Percentiles rank a stretch among this genome's conserved stretches.
phyloP scores from a whole-genome alignment of 225 moss, liverwort and hornwort genomes.

The Bryoerythrophyllum caledonicum region DNA sequence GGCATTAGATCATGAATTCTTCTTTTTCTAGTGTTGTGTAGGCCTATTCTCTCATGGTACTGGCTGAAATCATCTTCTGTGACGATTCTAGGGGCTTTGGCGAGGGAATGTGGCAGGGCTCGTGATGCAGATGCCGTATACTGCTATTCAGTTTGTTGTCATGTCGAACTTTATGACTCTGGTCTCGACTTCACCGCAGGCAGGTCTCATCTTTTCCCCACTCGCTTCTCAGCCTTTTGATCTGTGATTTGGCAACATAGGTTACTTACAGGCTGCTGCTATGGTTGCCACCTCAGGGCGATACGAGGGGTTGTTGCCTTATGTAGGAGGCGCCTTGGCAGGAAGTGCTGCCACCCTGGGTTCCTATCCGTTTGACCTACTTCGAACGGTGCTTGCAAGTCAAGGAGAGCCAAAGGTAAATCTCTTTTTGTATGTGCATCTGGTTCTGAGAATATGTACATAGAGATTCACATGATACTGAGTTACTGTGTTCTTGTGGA shows the following conservation, averaged over 20 bases:
- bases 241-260: not conserved
- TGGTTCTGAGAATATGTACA: not conserved
- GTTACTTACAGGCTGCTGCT: conserved; percentile 26
- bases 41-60: not conserved
- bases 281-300: conserved; percentile 39
- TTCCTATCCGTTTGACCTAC: conserved; percentile 93
- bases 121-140: conserved; percentile 95
- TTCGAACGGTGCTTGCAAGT: conserved; percentile 86
- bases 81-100: conserved; percentile 81
- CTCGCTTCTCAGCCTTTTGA: not conserved
- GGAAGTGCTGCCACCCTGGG: conserved; percentile 85
- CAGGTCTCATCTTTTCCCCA: conserved; percentile 62
- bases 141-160: conserved; percentile 93
- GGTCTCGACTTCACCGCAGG: conserved; percentile 61
- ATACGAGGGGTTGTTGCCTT: conserved; percentile 56
- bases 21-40: not conserved
- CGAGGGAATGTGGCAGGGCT: conserved; percentile 93
- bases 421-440: conserved; percentile 1
- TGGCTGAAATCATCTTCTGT: not conserved
- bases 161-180: conserved; percentile 66
- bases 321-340: conserved; percentile 77
- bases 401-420: conserved; percentile 99
- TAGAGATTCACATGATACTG: not conserved
- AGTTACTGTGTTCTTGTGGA: conserved; percentile 22
- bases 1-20: not conserved